Percentiles rank a stretch among this genome's conserved stretches.
Evolutionary conservation across 148 eudicot species (phyloP).

Genomic region (Polygonum maritimum): DNA sequence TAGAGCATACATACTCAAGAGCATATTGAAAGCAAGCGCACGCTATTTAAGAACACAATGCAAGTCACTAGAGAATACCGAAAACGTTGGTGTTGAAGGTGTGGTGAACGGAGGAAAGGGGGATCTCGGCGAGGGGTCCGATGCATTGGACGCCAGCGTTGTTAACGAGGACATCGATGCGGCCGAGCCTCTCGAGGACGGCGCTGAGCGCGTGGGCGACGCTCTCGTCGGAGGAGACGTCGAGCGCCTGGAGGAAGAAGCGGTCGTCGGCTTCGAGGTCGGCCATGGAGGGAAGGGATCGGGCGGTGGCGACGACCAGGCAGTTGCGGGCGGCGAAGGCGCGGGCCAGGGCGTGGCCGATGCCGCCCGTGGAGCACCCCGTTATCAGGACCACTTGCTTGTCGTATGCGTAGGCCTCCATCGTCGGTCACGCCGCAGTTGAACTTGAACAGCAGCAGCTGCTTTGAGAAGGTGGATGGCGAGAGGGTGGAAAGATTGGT

Average conservation of each 20-base stretch:
- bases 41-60: background rate
- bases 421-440: background rate
- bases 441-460: no score
- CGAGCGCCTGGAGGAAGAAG: constrained; percentile 50
- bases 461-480: no score
- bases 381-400: constrained; percentile 60
- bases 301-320: constrained; percentile 62
- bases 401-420: constrained; percentile 15
- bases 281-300: constrained; percentile 50
- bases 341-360: constrained; percentile 69
- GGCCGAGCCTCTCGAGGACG: constrained; percentile 49
- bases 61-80: constrained; percentile 51
- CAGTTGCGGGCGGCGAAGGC: constrained; percentile 65
- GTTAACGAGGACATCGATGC: constrained; percentile 63
- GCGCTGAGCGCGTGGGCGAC: constrained; percentile 33
- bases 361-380: constrained; percentile 76
- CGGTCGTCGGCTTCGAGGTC: constrained; percentile 32
- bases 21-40: background rate
- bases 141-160: constrained; percentile 84
- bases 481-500: no score
- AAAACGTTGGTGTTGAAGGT: constrained; percentile 76
- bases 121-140: constrained; percentile 86
- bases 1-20: background rate
- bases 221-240: constrained; percentile 57
- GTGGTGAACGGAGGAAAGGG: constrained; percentile 36